A percentile compares a stretch with the other conserved stretches of the same genome.
These are phyloP conservation scores for Chloranthus sessilifolius DNA, from an alignment of 164 flowering plant genomes.

Conservation along the genomic window DNA sequence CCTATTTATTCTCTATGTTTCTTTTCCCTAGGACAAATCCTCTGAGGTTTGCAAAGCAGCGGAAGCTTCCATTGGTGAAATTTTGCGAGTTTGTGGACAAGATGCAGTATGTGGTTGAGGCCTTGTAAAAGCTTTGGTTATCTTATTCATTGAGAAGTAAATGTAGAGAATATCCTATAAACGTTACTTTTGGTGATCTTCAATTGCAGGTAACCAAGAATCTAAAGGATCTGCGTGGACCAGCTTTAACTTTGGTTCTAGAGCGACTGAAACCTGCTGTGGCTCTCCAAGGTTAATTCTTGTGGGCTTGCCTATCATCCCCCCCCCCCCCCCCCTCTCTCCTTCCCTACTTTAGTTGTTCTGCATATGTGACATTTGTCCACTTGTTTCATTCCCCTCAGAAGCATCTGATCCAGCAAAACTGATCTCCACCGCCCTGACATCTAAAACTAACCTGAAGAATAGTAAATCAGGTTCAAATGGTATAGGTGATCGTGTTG, in stretches of 20 bases:
- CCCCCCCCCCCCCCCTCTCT: no score
- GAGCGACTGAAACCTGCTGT: constrained; percentile 69
- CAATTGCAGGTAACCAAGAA: constrained; percentile 56
- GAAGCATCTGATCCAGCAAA: constrained; percentile 57
- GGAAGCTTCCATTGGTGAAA: constrained; percentile 77
- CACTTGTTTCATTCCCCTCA: constrained; percentile 14
- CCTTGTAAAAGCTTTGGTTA: neutral
- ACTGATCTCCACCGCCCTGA: constrained; percentile 28
- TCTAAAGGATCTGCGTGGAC: constrained; percentile 75
- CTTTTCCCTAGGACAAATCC: constrained; percentile 98
- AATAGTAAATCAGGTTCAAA: constrained; percentile 47
- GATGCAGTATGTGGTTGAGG: constrained; percentile 47
- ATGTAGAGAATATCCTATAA: no score
- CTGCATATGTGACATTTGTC: no score
- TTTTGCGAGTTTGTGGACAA: constrained; percentile 74
- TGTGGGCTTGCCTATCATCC: neutral
- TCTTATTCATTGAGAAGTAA: neutral
- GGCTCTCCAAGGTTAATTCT: constrained; percentile 50
- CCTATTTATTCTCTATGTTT: no score
- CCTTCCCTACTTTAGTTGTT: no score
- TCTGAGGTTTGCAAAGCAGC: constrained; percentile 98
- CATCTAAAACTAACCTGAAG: constrained; percentile 47
- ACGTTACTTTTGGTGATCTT: neutral
- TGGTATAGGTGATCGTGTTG: constrained; percentile 44
- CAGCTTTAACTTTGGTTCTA: constrained; percentile 65